Base-by-base conservation (phyloP, 1,284 basidiomycete genomes). In the Melampsora larici-populina region DNA sequence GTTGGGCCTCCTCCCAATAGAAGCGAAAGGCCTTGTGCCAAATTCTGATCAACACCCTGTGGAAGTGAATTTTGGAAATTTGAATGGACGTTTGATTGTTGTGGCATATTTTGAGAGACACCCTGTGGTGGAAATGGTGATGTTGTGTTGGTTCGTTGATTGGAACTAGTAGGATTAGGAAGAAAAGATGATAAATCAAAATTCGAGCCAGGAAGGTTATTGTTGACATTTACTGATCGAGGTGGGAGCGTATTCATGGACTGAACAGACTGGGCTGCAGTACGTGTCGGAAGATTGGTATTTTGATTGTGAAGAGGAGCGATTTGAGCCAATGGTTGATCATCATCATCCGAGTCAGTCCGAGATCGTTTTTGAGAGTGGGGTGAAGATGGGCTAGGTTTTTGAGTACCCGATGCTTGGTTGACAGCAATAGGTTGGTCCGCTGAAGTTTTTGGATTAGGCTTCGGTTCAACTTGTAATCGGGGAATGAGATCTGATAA, bases 341-440 rank as follows among this genome's bases (percentile, higher is more conserved):
- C 26, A 21, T 64, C 48, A 33, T 73, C 70, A 24, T 48, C 43
- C 9, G 62, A 73, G 62, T 73, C 40, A 15, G 26, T 73, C 21
- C 60, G 70, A 64, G 60, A 62, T 60, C 70, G 70, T 40, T 73
- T 73, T 62, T 60, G 70, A 13, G 58, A 43, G 31, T 72, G 43
- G 1, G 40, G 40, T 24, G 55, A 24, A 26, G 70, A 43, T 29
- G 58, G 63, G 24, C 43, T 62, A 2, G 70, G 70, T 24, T n/a
- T 60, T 21, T 60, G 55, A 60, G 55, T 1, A 11, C n/a, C 24
- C 6, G 36, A 48, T 33, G 21, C 31, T 31, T 21, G 43, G 2
- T 60, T 13, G 46, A 43, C 24, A 48, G 70, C n/a, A 60, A 18
- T 73, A 17, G 70, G 64, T 49, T 21, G 24, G 11, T 48, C n/a